These are phyloP conservation scores for Calonectria naviculata DNA, from an alignment of 2,329 filamentous ascomycete species.

Conservation along the genomic window DNA sequence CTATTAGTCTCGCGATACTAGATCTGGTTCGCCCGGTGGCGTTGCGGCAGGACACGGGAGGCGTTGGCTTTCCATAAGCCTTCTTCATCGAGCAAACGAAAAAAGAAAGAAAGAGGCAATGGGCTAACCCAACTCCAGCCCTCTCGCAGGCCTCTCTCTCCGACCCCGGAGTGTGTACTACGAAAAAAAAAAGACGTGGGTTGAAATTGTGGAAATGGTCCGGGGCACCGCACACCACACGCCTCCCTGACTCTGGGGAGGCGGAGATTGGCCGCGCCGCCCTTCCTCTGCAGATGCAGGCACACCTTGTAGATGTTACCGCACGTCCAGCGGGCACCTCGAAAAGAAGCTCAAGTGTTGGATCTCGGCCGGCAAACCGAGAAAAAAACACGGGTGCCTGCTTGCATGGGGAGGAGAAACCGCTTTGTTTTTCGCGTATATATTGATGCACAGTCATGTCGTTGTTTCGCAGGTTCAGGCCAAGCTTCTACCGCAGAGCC, in stretches of 20 bases:
- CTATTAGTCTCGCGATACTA: not conserved
- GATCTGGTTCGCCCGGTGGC: conserved; percentile 1
- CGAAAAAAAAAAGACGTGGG: not conserved
- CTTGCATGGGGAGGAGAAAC: not conserved
- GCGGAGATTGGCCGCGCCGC: conserved; percentile 14
- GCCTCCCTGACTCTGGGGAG: conserved; percentile 5
- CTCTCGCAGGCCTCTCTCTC: too few relatives aligned
- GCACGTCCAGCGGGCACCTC: not conserved
- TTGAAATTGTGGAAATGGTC: not conserved
- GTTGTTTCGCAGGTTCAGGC: conserved; percentile 5
- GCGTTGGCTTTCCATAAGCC: not conserved
- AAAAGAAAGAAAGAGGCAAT: not conserved
- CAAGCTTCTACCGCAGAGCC: conserved; percentile 25
- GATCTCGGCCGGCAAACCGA: not conserved
- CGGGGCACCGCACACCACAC: conserved; percentile 11
- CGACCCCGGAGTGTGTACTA: not conserved
- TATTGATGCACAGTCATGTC: not conserved
- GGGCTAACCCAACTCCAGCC: too few relatives aligned
- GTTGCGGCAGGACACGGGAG: not conserved
- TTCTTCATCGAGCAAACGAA: not conserved
- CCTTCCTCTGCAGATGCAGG: not conserved
- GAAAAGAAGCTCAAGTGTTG: not conserved
- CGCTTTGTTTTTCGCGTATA: not conserved
- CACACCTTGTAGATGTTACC: not conserved
- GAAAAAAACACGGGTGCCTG: too few relatives aligned